A percentile compares a stretch with the other conserved stretches of the same genome.
These are phyloP conservation scores for Excoecaria cochinchinensis DNA, from an alignment of 345 rosid species.

Conservation along the genomic window DNA sequence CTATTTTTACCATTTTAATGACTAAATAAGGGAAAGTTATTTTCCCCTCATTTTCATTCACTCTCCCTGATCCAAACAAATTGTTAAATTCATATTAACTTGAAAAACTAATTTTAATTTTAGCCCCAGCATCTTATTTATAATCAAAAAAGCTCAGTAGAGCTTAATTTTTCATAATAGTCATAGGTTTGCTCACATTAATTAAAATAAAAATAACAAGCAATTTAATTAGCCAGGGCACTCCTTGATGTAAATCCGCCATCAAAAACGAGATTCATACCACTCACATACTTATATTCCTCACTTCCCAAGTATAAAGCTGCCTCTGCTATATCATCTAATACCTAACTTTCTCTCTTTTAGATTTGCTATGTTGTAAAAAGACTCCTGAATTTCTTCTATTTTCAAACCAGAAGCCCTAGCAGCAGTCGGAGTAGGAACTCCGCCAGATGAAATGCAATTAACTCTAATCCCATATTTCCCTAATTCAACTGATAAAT, in stretches of 20 bases:
- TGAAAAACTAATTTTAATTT: too few species aligned
- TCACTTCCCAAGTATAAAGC: constrained; percentile 23
- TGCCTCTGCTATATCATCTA: constrained; percentile 29
- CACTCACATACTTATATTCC: constrained; percentile 23
- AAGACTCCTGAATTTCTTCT: neutral
- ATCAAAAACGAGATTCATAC: constrained; percentile 19
- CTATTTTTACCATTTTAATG: too few species aligned
- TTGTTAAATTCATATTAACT: too few species aligned
- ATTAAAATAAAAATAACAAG: too few species aligned
- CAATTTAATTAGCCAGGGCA: too few species aligned
- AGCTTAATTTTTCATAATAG: too few species aligned
- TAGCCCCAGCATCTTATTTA: too few species aligned
- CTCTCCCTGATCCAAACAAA: too few species aligned
- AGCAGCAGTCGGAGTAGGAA: neutral
- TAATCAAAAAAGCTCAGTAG: too few species aligned
- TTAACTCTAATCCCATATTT: constrained; percentile 27
- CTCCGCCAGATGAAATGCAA: constrained; percentile 16
- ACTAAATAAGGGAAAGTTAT: too few species aligned
- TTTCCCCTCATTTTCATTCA: too few species aligned
- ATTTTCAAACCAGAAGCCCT: neutral
- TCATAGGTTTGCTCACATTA: too few species aligned
- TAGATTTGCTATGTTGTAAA: neutral
- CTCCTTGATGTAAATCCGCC: neutral
- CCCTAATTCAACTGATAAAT: constrained; percentile 21
- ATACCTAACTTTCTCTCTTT: neutral